phyloP scores from a whole-genome alignment of 2,329 filamentous ascomycete genomes.

The Verticillium longisporum region DNA sequence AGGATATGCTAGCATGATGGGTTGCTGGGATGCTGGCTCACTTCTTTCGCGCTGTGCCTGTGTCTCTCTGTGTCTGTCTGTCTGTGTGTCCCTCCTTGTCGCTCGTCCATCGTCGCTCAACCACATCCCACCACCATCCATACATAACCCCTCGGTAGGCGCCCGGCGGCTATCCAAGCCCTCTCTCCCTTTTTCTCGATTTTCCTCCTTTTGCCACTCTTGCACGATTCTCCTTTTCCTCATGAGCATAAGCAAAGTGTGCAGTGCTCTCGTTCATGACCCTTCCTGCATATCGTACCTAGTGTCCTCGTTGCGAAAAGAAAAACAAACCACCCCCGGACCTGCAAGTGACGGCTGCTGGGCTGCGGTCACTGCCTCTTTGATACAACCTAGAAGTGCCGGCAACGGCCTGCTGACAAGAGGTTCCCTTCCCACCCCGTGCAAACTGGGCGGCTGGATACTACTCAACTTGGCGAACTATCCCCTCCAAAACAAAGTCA shows the following conservation, averaged over 20 bases:
- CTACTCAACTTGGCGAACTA: not conserved
- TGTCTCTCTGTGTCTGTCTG: not conserved
- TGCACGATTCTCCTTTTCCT: conserved; percentile 5
- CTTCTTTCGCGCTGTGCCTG: not conserved
- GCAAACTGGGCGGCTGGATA: not conserved
- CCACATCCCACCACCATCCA: conserved; percentile 7
- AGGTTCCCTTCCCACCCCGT: not conserved
- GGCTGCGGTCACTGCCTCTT: not conserved
- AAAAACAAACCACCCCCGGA: not conserved
- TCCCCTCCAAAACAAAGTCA: not conserved
- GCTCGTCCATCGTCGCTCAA: not conserved
- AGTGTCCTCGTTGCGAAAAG: not conserved
- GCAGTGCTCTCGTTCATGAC: not conserved
- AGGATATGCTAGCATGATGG: not conserved
- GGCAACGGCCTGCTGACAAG: conserved; percentile 1
- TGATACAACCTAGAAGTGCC: conserved; percentile 1
- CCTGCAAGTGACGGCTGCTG: not conserved
- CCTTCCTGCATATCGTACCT: not conserved
- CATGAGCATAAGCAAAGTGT: not conserved
- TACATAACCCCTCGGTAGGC: conserved; percentile 42
- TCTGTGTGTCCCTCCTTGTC: not conserved
- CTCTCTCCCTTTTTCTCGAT: conserved; percentile 14
- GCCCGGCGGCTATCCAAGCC: conserved; percentile 28
- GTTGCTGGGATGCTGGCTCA: not conserved
- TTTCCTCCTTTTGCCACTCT: conserved; percentile 34